These are phyloP conservation scores for Lactuca saligna DNA, from an alignment of 129 eudicot genomes.

Conservation along the genomic window DNA sequence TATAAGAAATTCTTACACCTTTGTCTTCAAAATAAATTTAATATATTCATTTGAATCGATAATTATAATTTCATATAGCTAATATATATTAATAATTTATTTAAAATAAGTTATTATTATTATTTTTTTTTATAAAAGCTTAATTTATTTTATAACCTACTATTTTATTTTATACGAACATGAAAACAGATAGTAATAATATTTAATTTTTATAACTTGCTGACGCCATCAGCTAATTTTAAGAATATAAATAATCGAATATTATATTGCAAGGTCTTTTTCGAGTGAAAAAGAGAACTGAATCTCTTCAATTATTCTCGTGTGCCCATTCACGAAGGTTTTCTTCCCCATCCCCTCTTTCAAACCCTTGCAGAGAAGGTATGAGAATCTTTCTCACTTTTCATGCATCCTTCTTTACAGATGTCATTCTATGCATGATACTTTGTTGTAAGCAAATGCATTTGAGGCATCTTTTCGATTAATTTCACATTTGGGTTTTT, in stretches of 20 bases:
- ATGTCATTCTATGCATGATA: conserved; percentile 5
- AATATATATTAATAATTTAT: too few relatives aligned
- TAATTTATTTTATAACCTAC: too few relatives aligned
- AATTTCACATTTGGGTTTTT: conserved; percentile 20
- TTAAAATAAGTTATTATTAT: too few relatives aligned
- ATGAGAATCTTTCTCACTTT: conserved; percentile 24
- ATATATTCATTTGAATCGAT: too few relatives aligned
- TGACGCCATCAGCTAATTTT: conserved; percentile 1
- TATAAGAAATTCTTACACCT: too few relatives aligned
- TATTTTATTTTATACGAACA: too few relatives aligned
- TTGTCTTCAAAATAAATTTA: too few relatives aligned
- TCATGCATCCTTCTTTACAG: conserved; percentile 6
- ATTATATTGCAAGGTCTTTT: conserved; percentile 3
- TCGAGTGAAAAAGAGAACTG: conserved; percentile 24
- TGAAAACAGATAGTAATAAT: neutral
- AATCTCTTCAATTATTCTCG: conserved; percentile 35
- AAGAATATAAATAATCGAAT: conserved; percentile 4
- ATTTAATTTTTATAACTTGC: conserved; percentile 1
- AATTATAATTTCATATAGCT: too few relatives aligned
- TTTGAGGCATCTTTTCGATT: conserved; percentile 11
- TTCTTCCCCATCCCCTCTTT: conserved; percentile 31
- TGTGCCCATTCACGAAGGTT: conserved; percentile 30
- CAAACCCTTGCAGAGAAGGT: conserved; percentile 41
- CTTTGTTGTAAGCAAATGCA: conserved; percentile 2
- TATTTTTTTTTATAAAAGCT: too few relatives aligned